phyloP scores from a whole-genome alignment of 2,329 filamentous ascomycete genomes.

The Exophiala sp. region DNA sequence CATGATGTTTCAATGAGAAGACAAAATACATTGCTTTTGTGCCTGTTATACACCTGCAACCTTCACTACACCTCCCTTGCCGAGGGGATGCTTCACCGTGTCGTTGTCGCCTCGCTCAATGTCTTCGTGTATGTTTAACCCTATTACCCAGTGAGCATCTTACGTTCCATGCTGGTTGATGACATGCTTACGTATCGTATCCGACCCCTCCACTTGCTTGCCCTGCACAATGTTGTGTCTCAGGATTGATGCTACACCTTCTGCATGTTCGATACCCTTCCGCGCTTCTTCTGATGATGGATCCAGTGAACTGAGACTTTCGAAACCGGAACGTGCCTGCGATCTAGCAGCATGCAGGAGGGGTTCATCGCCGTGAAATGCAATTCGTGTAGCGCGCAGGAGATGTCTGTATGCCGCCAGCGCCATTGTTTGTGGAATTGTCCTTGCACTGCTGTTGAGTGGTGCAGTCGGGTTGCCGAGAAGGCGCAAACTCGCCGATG shows the following conservation, averaged over 20 bases:
- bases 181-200: conserved; percentile 17
- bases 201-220: conserved; percentile 42
- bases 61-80: conserved; percentile 24
- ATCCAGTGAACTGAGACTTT: conserved; percentile 56
- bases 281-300: conserved; percentile 53
- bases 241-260: conserved; percentile 75
- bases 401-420: conserved; percentile 73
- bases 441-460: neutral
- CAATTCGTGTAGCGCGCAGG: conserved; percentile 71
- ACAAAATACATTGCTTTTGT: neutral
- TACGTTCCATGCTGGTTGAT: conserved; percentile 8
- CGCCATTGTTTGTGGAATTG: conserved; percentile 45
- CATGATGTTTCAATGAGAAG: conserved; percentile 8
- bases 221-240: conserved; percentile 86
- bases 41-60: conserved; percentile 34
- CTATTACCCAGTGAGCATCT: conserved; percentile 43
- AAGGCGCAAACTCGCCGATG: neutral
- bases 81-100: conserved; percentile 56
- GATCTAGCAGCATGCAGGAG: conserved; percentile 64
- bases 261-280: conserved; percentile 67
- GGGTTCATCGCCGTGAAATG: conserved; percentile 71
- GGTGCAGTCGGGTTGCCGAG: neutral
- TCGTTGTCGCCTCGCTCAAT: conserved; percentile 94
- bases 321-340: conserved; percentile 70
- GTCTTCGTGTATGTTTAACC: conserved; percentile 79